Evolutionary conservation across 176 grass and related monocot genomes (phyloP).

Genomic region (Eleusine indica): DNA sequence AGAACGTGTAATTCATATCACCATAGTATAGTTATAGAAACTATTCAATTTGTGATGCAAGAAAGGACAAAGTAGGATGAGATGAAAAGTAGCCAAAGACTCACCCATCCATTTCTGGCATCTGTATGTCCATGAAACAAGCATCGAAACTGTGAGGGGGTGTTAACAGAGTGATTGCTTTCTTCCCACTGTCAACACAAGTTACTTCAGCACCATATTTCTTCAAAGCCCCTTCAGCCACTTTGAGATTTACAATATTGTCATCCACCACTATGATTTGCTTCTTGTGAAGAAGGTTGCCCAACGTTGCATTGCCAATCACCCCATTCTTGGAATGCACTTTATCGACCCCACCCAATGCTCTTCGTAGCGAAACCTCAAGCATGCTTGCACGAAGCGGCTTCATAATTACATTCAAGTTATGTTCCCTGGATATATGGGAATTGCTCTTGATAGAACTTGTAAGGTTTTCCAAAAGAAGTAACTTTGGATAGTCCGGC

Average conservation of each 20-base stretch:
- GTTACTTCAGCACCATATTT: slow-evolving; percentile 93
- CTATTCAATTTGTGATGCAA: neutral
- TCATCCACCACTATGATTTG: slow-evolving; percentile 92
- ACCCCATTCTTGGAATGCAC: slow-evolving; percentile 67
- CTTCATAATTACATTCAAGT: slow-evolving; percentile 86
- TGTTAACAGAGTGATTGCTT: slow-evolving; percentile 67
- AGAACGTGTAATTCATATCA: neutral
- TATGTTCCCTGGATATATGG: slow-evolving; percentile 52
- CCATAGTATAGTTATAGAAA: neutral
- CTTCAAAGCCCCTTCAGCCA: slow-evolving; percentile 88
- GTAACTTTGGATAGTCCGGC: slow-evolving; percentile 63
- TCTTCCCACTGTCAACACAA: slow-evolving; percentile 73
- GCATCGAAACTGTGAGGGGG: slow-evolving; percentile 94
- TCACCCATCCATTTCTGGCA: slow-evolving; percentile 99
- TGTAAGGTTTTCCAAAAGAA: slow-evolving; percentile 73
- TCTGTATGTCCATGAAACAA: slow-evolving; percentile 99
- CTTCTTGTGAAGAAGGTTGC: slow-evolving; percentile 82
- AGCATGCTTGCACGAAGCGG: slow-evolving; percentile 94
- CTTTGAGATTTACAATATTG: slow-evolving; percentile 92
- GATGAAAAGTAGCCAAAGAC: slow-evolving; percentile 15
- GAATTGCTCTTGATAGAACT: slow-evolving; percentile 59
- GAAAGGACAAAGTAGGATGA: neutral
- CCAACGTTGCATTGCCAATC: slow-evolving; percentile 58
- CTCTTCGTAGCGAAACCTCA: slow-evolving; percentile 62
- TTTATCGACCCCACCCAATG: slow-evolving; percentile 64